A percentile compares a stretch with the other conserved stretches of the same genome.
Conservation (phyloP, 2,329 filamentous ascomycete species). For the Shiraia bambusicola region DNA sequence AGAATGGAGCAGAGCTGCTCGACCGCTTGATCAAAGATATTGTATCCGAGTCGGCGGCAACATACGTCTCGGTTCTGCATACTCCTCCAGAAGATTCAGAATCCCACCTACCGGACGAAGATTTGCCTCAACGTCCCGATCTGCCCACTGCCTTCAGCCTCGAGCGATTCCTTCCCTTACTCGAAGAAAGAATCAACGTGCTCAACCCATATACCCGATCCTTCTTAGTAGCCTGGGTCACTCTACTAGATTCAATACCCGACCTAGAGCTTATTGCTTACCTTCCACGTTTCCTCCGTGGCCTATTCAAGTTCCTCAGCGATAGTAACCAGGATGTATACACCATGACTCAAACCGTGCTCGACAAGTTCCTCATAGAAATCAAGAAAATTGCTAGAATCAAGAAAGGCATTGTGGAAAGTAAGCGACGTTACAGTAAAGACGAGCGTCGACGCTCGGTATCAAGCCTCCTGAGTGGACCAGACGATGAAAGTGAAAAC, state of each 20-base stretch:
- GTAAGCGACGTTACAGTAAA: constrained; percentile 67
- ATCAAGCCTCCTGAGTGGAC: constrained; percentile 49
- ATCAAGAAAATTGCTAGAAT: constrained; percentile 93
- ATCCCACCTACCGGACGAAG: constrained; percentile 33
- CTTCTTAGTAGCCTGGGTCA: constrained; percentile 96
- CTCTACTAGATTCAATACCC: constrained; percentile 89
- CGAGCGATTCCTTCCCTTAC: constrained; percentile 82
- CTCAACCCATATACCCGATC: constrained; percentile 92
- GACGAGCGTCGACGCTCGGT: constrained; percentile 69
- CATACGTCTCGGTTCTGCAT: constrained; percentile 88
- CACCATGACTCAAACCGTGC: constrained; percentile 80
- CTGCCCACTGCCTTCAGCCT: constrained; percentile 89
- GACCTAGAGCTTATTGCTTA: constrained; percentile 93
- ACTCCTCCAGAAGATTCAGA: constrained; percentile 56
- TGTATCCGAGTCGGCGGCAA: constrained; percentile 89
- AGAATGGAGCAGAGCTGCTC: constrained; percentile 93
- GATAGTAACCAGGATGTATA: constrained; percentile 94
- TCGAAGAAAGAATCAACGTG: constrained; percentile 92
- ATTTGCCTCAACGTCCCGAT: constrained; percentile 28
- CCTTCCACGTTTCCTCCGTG: constrained; percentile 86
- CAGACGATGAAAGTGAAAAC: constrained; percentile 54
- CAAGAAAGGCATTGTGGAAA: constrained; percentile 89
- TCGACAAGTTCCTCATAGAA: constrained; percentile 88
- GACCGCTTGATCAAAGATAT: constrained; percentile 96
- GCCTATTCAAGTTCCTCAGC: constrained; percentile 86